Conservation (phyloP, 805 yeast genomes). For the Wickerhamiella cacticola region DNA sequence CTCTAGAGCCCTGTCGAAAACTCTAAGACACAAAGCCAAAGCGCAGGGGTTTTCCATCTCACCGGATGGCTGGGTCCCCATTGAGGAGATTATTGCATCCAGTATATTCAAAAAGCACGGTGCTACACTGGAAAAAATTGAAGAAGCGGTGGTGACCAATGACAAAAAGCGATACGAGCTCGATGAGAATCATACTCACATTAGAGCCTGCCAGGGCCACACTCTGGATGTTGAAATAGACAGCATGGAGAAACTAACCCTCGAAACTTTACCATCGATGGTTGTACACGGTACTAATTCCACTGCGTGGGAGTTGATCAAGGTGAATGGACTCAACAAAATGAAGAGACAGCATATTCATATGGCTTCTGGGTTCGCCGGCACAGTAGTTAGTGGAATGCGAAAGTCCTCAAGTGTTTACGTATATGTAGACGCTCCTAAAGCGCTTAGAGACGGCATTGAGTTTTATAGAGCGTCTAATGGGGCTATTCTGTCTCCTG, state of each 20-base stretch:
- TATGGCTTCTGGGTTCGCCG: constrained; percentile 51
- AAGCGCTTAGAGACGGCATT: constrained; percentile 37
- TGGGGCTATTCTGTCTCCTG: constrained; percentile 59
- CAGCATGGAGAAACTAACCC: constrained; percentile 29
- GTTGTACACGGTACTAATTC: constrained; percentile 74
- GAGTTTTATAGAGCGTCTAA: constrained; percentile 54
- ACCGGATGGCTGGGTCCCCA: constrained; percentile 49
- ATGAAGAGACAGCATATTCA: constrained; percentile 84
- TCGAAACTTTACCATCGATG: constrained; percentile 37
- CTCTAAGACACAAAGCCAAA: constrained; percentile 77
- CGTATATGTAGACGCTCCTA: constrained; percentile 48
- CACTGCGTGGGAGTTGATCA: constrained; percentile 37
- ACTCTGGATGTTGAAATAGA: constrained; percentile 43
- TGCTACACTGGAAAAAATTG: constrained; percentile 46
- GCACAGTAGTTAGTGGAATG: constrained; percentile 59
- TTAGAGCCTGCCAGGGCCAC: constrained; percentile 96
- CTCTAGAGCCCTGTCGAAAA: constrained; percentile 62
- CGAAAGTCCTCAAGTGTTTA: constrained; percentile 43
- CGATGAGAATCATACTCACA: constrained; percentile 25
- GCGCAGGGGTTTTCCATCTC: constrained; percentile 57
- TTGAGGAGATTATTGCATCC: constrained; percentile 44
- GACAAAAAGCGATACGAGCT: constrained; percentile 61
- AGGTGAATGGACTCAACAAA: constrained; percentile 44
- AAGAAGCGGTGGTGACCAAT: constrained; percentile 48
- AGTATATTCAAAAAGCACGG: constrained; percentile 45